Percentiles rank a stretch among this genome's conserved stretches.
Conservation (phyloP, 306 rosid genomes). For the Cucurbita argyrosperma region DNA sequence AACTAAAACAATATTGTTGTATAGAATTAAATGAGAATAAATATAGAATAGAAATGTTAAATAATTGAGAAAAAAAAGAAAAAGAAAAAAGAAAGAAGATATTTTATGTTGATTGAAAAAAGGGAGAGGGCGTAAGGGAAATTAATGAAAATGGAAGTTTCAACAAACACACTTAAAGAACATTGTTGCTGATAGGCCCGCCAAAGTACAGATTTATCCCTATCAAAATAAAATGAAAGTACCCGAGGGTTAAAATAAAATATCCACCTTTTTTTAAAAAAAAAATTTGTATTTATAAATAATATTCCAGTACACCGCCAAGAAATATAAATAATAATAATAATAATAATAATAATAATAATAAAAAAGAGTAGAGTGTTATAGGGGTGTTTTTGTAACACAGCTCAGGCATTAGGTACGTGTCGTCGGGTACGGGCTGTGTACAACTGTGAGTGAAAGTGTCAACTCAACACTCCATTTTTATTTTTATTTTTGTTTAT, state of each 20-base stretch:
- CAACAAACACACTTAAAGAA: background rate
- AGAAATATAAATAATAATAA: background rate
- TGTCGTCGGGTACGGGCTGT: slow-evolving; percentile 23
- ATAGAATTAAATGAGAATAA: background rate
- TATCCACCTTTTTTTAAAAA: background rate
- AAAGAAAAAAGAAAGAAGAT: background rate
- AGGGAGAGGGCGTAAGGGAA: background rate
- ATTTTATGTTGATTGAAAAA: background rate
- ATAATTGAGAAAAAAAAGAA: background rate
- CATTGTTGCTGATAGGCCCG: background rate
- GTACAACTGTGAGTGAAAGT: slow-evolving; percentile 20
- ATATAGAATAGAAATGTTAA: background rate
- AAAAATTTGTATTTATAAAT: background rate
- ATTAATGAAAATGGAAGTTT: background rate
- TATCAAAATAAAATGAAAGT: background rate
- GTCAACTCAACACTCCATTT: slow-evolving; percentile 13
- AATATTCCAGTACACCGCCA: background rate
- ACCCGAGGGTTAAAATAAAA: background rate
- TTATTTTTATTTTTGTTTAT: too few relatives aligned
- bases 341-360: too few relatives aligned
- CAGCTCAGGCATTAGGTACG: slow-evolving; percentile 14
- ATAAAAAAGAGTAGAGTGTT: background rate
- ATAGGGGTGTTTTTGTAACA: background rate
- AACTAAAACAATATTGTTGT: too few relatives aligned
- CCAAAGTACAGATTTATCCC: background rate